These are phyloP conservation scores for Dictyostelium firmibasis DNA, from an alignment of 78 protist genomes.

Conservation along the genomic window DNA sequence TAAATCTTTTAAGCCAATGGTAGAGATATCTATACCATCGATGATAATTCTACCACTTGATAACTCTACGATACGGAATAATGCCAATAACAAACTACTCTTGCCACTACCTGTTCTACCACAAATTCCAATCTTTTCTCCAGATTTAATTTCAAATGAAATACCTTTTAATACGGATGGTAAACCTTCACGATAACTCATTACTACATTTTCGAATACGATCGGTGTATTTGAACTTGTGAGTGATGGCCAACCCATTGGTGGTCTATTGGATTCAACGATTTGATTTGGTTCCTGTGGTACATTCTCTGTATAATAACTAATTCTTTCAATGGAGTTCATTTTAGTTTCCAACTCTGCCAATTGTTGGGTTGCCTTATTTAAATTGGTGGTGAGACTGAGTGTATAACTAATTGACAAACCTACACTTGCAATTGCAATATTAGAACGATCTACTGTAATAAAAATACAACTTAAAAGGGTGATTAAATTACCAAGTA, in stretches of 20 bases:
- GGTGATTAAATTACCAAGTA: constrained; percentile 72
- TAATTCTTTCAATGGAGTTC: constrained; percentile 80
- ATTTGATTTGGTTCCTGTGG: constrained; percentile 45
- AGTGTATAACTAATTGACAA: constrained; percentile 73
- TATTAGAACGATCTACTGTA: not conserved
- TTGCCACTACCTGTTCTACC: constrained; percentile 95
- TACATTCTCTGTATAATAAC: constrained; percentile 22
- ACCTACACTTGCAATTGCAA: constrained; percentile 78
- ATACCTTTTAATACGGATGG: constrained; percentile 81
- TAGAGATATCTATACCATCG: constrained; percentile 78
- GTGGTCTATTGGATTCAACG: constrained; percentile 19
- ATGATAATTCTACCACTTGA: constrained; percentile 48
- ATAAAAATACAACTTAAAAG: constrained; percentile 57
- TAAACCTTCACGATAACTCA: constrained; percentile 83
- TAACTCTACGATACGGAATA: constrained; percentile 83
- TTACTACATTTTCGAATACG: constrained; percentile 64
- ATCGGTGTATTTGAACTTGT: not conserved
- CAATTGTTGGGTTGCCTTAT: constrained; percentile 31
- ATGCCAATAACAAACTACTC: constrained; percentile 59
- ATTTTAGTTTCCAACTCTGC: constrained; percentile 72
- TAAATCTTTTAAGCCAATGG: constrained; percentile 50
- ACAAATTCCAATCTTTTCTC: constrained; percentile 90
- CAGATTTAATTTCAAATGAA: constrained; percentile 16
- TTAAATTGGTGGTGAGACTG: constrained; percentile 17
- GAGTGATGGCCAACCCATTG: constrained; percentile 49